phyloP scores from a whole-genome alignment of 2,329 filamentous ascomycete genomes.

The Xylariaceae sp. region DNA sequence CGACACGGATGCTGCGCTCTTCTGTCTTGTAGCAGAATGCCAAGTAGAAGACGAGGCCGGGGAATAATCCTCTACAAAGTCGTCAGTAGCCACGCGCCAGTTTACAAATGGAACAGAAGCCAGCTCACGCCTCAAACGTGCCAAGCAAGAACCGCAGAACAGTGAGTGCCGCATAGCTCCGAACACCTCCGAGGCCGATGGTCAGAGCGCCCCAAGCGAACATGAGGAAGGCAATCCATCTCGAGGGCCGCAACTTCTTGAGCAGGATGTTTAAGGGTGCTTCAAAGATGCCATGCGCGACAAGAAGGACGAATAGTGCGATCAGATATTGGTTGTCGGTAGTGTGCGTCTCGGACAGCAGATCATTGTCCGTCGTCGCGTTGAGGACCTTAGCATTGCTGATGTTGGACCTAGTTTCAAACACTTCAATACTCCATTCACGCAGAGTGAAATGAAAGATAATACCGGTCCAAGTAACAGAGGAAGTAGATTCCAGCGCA shows the following conservation, averaged over 20 bases:
- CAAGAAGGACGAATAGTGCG: conserved; percentile 34
- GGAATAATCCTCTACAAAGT: conserved; percentile 53
- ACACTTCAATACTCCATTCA: too few species aligned
- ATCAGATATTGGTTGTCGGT: conserved; percentile 30
- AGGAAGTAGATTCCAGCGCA: conserved; percentile 51
- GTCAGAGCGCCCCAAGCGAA: conserved; percentile 66
- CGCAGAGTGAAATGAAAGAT: too few species aligned
- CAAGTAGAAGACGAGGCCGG: conserved; percentile 61
- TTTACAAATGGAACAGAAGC: too few species aligned
- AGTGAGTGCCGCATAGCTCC: conserved; percentile 58
- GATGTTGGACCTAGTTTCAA: conserved; percentile 53
- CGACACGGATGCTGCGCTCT: conserved; percentile 68
- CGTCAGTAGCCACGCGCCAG: not conserved
- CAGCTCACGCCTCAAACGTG: conserved; percentile 54
- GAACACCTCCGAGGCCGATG: conserved; percentile 60
- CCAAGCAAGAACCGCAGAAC: conserved; percentile 66
- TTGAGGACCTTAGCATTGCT: conserved; percentile 40
- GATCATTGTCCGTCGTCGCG: conserved; percentile 30
- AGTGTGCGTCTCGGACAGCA: conserved; percentile 31
- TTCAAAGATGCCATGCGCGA: conserved; percentile 49
- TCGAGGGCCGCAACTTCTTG: conserved; percentile 58
- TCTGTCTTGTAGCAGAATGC: conserved; percentile 70
- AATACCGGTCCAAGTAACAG: conserved; percentile 53
- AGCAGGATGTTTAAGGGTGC: conserved; percentile 64
- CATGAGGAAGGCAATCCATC: conserved; percentile 65